These are phyloP conservation scores for Phenoliferia sp. DNA, from an alignment of 1,284 basidiomycete species.

Conservation along the genomic window DNA sequence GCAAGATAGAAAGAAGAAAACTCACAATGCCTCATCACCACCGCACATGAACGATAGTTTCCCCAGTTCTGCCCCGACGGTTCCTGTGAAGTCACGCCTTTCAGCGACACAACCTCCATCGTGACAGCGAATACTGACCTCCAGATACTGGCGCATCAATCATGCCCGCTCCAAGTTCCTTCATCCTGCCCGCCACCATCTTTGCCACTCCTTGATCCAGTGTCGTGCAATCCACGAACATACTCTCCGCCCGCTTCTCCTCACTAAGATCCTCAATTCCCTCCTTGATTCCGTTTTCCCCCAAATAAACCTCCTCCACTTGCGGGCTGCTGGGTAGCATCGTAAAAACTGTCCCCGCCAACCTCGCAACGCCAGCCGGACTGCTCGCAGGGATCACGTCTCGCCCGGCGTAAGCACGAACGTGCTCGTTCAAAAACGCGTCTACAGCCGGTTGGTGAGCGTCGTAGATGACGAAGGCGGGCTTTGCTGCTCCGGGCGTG, in stretches of 20 bases:
- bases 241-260: slow-evolving; percentile 42
- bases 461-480: slow-evolving; percentile 68
- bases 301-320: slow-evolving; percentile 46
- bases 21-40: slow-evolving; percentile 56
- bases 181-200: slow-evolving; percentile 56
- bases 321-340: slow-evolving; percentile 49
- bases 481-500: slow-evolving; percentile 18
- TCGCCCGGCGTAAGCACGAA: slow-evolving; percentile 33
- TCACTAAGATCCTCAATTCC: slow-evolving; percentile 22
- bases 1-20: background rate
- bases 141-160: slow-evolving; percentile 88
- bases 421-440: slow-evolving; percentile 51
- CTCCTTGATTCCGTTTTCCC: slow-evolving; percentile 29
- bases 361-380: slow-evolving; percentile 44
- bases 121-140: slow-evolving; percentile 49
- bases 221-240: slow-evolving; percentile 84
- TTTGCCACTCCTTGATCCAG: slow-evolving; percentile 70
- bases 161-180: slow-evolving; percentile 60
- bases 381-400: slow-evolving; percentile 38
- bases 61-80: slow-evolving; percentile 74
- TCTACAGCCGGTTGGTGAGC: slow-evolving; percentile 58
- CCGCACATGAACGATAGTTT: slow-evolving; percentile 88
- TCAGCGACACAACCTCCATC: background rate
- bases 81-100: slow-evolving; percentile 49
- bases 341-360: slow-evolving; percentile 46